Conservation (phyloP, 257 asterid species). For the Echium plantagineum region DNA sequence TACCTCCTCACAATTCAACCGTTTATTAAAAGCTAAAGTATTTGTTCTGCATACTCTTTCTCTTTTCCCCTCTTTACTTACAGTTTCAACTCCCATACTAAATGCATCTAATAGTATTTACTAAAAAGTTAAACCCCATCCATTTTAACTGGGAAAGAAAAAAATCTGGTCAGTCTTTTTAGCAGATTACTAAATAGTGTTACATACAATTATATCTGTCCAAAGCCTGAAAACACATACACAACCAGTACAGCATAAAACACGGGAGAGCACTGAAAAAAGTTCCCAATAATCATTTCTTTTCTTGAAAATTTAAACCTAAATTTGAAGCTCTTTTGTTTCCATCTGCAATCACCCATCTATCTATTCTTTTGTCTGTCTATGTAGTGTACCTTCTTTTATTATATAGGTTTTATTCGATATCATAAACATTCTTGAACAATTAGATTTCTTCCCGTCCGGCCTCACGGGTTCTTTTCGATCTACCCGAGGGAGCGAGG, state of each 20-base stretch:
- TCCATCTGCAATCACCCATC: not conserved
- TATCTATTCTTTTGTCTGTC: not conserved
- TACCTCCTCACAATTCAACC: no score
- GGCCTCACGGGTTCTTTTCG: no score
- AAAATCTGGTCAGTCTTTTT: conserved; percentile 24
- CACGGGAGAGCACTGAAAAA: conserved; percentile 71
- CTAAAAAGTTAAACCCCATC: conserved; percentile 12
- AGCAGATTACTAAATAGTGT: conserved; percentile 34
- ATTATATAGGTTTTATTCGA: conserved; percentile 1
- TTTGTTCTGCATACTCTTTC: conserved; percentile 8
- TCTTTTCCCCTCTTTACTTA: conserved; percentile 3
- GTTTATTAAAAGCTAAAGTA: conserved; percentile 14
- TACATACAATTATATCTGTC: conserved; percentile 14
- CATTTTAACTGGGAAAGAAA: conserved; percentile 26
- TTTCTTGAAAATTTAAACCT: conserved; percentile 7
- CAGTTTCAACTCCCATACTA: conserved; percentile 2
- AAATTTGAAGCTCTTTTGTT: conserved; percentile 2
- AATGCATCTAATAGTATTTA: conserved; percentile 3
- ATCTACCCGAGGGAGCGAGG: no score
- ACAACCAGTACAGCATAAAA: conserved; percentile 46
- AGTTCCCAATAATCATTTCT: not conserved
- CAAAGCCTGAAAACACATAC: conserved; percentile 1
- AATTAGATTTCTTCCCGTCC: no score
- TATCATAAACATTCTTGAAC: no score
- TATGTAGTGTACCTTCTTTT: not conserved